Evolutionary conservation across 257 asterid species (phyloP).

Genomic region (Solanum sitiens): DNA sequence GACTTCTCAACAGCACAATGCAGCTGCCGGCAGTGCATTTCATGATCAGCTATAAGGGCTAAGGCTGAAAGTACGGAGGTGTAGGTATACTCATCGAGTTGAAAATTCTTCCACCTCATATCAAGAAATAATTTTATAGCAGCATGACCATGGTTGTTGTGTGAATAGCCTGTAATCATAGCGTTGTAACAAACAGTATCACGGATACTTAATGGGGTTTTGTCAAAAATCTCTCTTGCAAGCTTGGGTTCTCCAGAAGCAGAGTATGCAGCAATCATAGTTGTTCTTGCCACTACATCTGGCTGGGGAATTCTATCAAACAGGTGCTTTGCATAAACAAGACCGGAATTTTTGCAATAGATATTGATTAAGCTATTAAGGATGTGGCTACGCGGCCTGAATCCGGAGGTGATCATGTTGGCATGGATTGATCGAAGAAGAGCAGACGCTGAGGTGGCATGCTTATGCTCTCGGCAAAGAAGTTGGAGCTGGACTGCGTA

Average conservation of each 20-base stretch:
- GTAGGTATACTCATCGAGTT: slow-evolving; percentile 44
- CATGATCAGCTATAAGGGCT: slow-evolving; percentile 45
- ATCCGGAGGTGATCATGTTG: slow-evolving; percentile 50
- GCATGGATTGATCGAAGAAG: slow-evolving; percentile 38
- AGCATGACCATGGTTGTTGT: slow-evolving; percentile 43
- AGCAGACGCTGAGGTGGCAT: slow-evolving; percentile 18
- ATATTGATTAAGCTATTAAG: slow-evolving; percentile 47
- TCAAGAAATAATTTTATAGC: slow-evolving; percentile 39
- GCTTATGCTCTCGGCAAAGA: slow-evolving; percentile 24
- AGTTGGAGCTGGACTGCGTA: slow-evolving; percentile 42
- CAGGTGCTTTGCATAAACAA: slow-evolving; percentile 40
- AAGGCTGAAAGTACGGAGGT: slow-evolving; percentile 47
- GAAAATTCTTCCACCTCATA: slow-evolving; percentile 32
- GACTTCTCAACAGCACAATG: slow-evolving; percentile 50
- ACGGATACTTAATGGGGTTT: slow-evolving; percentile 35
- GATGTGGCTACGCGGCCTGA: slow-evolving; percentile 40
- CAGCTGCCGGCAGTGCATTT: slow-evolving; percentile 48
- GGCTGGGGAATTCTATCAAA: slow-evolving; percentile 63
- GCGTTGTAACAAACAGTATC: slow-evolving; percentile 46
- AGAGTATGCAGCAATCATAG: slow-evolving; percentile 49
- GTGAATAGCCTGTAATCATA: slow-evolving; percentile 56
- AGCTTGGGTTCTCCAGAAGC: slow-evolving; percentile 28
- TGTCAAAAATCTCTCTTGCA: slow-evolving; percentile 34
- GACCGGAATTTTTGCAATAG: slow-evolving; percentile 34
- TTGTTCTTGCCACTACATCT: slow-evolving; percentile 56